Conservation (phyloP, 176 grass and related monocot genomes). For the Phoenix roebelenii region DNA sequence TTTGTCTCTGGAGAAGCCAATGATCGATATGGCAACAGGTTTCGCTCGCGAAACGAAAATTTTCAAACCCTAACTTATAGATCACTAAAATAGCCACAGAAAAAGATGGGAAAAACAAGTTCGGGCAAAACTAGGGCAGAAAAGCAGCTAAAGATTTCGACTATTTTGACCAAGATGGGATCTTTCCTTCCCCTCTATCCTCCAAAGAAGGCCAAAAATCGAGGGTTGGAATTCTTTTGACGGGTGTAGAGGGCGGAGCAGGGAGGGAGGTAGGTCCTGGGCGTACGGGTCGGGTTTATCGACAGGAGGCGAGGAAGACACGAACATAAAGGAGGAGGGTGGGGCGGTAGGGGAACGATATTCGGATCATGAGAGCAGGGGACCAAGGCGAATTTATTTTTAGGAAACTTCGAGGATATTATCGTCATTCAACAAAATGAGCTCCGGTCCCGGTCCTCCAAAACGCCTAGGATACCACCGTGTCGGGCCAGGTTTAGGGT, state of each 20-base stretch:
- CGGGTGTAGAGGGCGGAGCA: neutral
- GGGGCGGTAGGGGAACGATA: conserved; percentile 3
- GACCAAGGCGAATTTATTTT: neutral
- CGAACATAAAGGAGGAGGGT: neutral
- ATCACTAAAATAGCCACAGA: conserved; percentile 8
- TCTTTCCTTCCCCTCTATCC: neutral
- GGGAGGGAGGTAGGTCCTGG: neutral
- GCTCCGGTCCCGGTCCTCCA: too few species aligned
- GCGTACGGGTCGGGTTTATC: neutral
- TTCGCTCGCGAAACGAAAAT: conserved; percentile 1
- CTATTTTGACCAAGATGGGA: neutral
- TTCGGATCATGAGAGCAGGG: conserved; percentile 8
- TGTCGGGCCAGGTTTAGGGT: too few species aligned
- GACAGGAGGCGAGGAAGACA: neutral
- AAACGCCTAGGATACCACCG: too few species aligned
- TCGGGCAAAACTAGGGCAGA: neutral
- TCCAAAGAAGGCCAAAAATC: neutral
- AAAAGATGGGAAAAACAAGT: neutral
- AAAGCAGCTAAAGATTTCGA: too few species aligned
- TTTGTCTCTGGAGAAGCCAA: conserved; percentile 3
- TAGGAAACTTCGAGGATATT: too few species aligned
- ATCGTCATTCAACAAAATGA: too few species aligned
- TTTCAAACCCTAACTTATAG: neutral
- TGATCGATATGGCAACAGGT: conserved; percentile 12
- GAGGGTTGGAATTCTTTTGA: conserved; percentile 2